These are phyloP conservation scores for Rhizophora mangle DNA, from an alignment of 345 rosid species.

Conservation along the genomic window DNA sequence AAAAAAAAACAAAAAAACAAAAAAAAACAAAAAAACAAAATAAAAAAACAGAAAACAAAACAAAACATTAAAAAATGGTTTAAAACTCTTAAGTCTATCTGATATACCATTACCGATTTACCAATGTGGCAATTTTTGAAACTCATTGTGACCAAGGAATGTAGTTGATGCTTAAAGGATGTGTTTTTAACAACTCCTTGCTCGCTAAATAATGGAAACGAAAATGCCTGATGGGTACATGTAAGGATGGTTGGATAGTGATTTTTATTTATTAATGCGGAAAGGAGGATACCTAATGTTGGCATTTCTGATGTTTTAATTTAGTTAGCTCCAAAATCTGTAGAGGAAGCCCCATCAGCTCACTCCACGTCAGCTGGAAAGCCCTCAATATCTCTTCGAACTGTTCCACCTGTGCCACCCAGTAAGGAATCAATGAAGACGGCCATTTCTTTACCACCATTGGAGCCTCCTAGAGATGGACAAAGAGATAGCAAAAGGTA, in stretches of 20 bases:
- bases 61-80: no score
- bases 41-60: no score
- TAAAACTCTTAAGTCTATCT: no score
- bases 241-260: neutral
- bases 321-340: slow-evolving; percentile 54
- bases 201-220: neutral
- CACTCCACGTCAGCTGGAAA: slow-evolving; percentile 62
- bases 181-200: no score
- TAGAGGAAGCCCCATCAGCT: slow-evolving; percentile 42
- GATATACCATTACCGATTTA: no score
- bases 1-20: no score
- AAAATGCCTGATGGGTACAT: neutral
- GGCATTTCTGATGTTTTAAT: slow-evolving; percentile 5
- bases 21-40: no score
- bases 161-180: no score
- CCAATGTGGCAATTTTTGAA: no score
- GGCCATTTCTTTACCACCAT: slow-evolving; percentile 55
- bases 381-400: slow-evolving; percentile 45
- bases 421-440: slow-evolving; percentile 58
- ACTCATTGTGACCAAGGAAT: no score
- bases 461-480: slow-evolving; percentile 58
- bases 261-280: neutral
- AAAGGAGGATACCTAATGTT: neutral
- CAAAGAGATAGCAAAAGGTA: slow-evolving; percentile 61
- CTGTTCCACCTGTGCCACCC: slow-evolving; percentile 51